These are phyloP conservation scores for Camelina sativa DNA, from an alignment of 345 rosid genomes.

Conservation along the genomic window DNA sequence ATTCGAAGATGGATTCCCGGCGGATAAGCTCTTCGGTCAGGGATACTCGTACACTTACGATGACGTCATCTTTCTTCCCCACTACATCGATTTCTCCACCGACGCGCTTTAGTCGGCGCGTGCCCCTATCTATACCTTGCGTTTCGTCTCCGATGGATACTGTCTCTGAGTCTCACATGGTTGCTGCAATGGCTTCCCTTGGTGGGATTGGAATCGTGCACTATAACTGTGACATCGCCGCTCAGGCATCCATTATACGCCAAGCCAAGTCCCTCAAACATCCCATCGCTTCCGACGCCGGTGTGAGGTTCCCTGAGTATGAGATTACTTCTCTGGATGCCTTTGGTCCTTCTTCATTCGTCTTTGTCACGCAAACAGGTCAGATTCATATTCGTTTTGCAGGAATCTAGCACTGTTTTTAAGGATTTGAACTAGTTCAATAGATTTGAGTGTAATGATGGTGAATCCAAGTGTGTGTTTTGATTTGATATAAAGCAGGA, in stretches of 20 bases:
- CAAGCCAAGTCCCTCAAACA: conserved; percentile 76
- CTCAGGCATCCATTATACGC: conserved; percentile 69
- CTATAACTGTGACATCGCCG: conserved; percentile 59
- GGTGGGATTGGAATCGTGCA: conserved; percentile 87
- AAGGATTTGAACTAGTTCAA: conserved; percentile 12
- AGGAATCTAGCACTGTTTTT: conserved; percentile 21
- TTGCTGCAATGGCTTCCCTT: conserved; percentile 81
- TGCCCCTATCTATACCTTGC: conserved; percentile 75
- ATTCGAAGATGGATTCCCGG: conserved; percentile 73
- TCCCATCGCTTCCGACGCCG: conserved; percentile 65
- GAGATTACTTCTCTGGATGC: conserved; percentile 45
- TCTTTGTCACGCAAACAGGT: conserved; percentile 47
- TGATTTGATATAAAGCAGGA: conserved; percentile 49
- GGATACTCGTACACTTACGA: conserved; percentile 94
- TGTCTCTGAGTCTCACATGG: conserved; percentile 88
- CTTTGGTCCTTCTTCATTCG: conserved; percentile 51
- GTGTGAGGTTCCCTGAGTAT: conserved; percentile 50
- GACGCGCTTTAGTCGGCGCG: conserved; percentile 69
- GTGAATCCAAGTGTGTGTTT: neutral
- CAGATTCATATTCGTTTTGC: conserved; percentile 36
- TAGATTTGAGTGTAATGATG: neutral
- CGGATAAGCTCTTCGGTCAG: conserved; percentile 65
- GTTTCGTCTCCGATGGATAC: conserved; percentile 98
- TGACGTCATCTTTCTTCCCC: conserved; percentile 90
- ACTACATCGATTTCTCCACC: conserved; percentile 86